Percentiles rank a stretch among this genome's conserved stretches.
These are phyloP conservation scores for Candida khao-thaluensis DNA, from an alignment of 805 yeast species.

Conservation along the genomic window DNA sequence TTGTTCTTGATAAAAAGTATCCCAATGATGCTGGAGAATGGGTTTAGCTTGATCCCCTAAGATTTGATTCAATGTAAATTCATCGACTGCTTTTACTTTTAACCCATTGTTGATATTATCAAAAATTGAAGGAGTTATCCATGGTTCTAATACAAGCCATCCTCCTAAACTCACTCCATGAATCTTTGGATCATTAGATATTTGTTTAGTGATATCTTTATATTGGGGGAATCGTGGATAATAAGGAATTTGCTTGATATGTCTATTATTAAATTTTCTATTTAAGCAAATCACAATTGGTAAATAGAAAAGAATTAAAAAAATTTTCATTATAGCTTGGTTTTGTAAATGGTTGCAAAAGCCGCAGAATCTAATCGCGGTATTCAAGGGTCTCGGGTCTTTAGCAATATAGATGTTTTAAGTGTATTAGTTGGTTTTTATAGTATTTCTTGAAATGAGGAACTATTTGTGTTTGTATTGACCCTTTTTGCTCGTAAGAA, in stretches of 20 bases:
- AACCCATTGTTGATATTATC: constrained; percentile 27
- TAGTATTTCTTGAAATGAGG: no score
- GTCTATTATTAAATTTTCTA: background rate
- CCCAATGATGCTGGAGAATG: constrained; percentile 53
- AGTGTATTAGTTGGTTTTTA: no score
- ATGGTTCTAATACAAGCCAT: constrained; percentile 71
- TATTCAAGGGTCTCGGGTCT: no score
- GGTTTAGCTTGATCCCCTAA: constrained; percentile 48
- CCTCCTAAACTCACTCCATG: constrained; percentile 50
- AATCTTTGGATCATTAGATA: constrained; percentile 8
- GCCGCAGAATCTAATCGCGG: no score
- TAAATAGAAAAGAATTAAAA: no score
- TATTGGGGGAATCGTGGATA: background rate
- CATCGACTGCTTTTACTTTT: constrained; percentile 46
- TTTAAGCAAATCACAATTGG: background rate
- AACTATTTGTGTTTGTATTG: no score
- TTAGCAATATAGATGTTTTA: no score
- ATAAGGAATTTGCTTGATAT: constrained; percentile 1
- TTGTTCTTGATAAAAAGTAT: constrained; percentile 53
- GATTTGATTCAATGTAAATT: constrained; percentile 47
- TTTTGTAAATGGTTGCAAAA: no score
- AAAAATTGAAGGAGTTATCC: constrained; percentile 62
- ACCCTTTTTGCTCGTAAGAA: no score
- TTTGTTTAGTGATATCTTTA: background rate
- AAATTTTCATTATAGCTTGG: no score